Evolutionary conservation across 306 rosid species (phyloP).

Genomic region (Betula pendula): DNA sequence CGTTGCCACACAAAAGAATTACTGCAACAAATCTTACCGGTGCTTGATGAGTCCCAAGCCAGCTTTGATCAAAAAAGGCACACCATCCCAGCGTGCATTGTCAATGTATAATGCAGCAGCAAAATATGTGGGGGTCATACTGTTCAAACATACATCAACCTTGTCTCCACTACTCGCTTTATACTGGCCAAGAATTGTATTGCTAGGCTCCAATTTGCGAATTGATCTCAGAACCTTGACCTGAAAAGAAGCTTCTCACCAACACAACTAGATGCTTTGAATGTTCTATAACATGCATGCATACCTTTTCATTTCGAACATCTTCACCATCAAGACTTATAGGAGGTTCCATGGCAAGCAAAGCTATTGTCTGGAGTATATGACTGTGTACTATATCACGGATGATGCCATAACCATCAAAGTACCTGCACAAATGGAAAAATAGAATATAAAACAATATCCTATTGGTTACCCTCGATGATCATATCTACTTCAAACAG

Average conservation of each 20-base stretch:
- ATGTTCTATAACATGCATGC: constrained; percentile 22
- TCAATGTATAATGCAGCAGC: constrained; percentile 80
- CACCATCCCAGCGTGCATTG: constrained; percentile 98
- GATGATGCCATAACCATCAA: constrained; percentile 78
- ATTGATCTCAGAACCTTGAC: constrained; percentile 87
- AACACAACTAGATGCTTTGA: constrained; percentile 8
- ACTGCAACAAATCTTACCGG: constrained; percentile 51
- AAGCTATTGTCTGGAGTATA: constrained; percentile 83
- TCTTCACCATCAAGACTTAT: constrained; percentile 89
- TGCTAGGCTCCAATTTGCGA: constrained; percentile 67
- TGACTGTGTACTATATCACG: constrained; percentile 91
- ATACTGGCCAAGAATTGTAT: constrained; percentile 89
- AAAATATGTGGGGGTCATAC: constrained; percentile 80
- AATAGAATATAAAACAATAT: constrained; percentile 11
- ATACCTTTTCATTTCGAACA: constrained; percentile 92
- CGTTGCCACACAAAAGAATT: not conserved
- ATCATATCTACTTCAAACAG: constrained; percentile 4
- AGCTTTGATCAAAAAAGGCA: constrained; percentile 82
- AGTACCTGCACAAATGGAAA: constrained; percentile 56
- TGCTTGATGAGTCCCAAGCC: constrained; percentile 91
- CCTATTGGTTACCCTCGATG: constrained; percentile 14
- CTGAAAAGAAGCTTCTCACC: constrained; percentile 54
- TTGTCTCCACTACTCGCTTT: constrained; percentile 56
- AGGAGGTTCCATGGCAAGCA: constrained; percentile 98
- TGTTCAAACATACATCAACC: constrained; percentile 48